A percentile compares a stretch with the other conserved stretches of the same genome.
Conservation (phyloP, 345 rosid species). For the Lagerstroemia speciosa region DNA sequence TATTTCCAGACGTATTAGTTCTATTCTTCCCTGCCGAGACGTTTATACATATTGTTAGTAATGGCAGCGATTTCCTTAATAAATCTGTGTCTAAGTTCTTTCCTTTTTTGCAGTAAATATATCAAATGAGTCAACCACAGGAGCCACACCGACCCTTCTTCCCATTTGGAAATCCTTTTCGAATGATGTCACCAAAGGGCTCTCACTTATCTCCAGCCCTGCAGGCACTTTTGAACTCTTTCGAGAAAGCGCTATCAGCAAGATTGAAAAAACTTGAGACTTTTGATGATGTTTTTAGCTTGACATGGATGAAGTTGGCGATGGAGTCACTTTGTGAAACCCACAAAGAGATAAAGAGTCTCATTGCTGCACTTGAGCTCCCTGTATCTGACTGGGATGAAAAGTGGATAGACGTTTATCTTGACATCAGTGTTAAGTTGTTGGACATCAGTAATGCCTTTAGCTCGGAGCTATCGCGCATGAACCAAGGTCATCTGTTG, state of each 20-base stretch:
- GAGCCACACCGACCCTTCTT: constrained; percentile 66
- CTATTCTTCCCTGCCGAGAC: too few relatives aligned
- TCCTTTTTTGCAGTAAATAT: constrained; percentile 22
- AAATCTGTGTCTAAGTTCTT: background rate
- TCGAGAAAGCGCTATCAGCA: constrained; percentile 57
- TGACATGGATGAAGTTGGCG: constrained; percentile 56
- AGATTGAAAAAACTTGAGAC: constrained; percentile 58
- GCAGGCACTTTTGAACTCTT: constrained; percentile 29
- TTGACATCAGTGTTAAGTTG: constrained; percentile 75
- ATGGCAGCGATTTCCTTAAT: too few relatives aligned
- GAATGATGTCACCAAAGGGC: constrained; percentile 59
- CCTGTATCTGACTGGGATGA: constrained; percentile 58
- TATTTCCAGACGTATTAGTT: too few relatives aligned
- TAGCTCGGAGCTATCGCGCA: constrained; percentile 68
- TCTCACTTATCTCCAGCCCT: constrained; percentile 59
- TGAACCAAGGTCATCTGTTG: constrained; percentile 70
- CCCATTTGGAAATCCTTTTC: constrained; percentile 82
- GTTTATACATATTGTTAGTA: too few relatives aligned
- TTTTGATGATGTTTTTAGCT: constrained; percentile 12
- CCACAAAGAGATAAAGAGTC: constrained; percentile 3
- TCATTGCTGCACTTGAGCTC: constrained; percentile 4
- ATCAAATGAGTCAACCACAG: constrained; percentile 68
- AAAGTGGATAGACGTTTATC: constrained; percentile 84
- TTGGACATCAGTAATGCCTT: constrained; percentile 72
- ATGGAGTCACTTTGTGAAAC: constrained; percentile 9